Base-by-base conservation (phyloP, 1,284 basidiomycete genomes). In the Amylostereum areolatum region DNA sequence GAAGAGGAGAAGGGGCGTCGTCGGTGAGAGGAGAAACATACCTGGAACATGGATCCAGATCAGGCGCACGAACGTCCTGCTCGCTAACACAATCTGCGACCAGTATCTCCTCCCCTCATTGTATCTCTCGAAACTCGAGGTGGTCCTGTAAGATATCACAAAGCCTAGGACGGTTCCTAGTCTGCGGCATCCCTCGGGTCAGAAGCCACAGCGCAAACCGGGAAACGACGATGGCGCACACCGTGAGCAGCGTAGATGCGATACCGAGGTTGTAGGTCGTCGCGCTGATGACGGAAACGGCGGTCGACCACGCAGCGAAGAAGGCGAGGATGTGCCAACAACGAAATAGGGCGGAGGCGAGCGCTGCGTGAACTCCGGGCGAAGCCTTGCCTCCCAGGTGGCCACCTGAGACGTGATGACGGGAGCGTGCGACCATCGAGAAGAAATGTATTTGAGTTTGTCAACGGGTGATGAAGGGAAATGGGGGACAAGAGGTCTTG, bases 111-210 rank as follows among this genome's bases (percentile, higher is more conserved):
- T 69, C 3, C 85, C 85, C 57, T 89, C 85, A 57, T 80, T 81
- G 64, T 88, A 83, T 18, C 82, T 69, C 57, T 86, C 84, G 60
- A 86, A 87, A 8, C 83, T 84, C 3, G 83, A 83, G 2, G 83
- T 85, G 0, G 85, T 88, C 32, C 85, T 68, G 60, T 78, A 79
- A 1, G 78, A 78, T 46, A 83, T 74, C 35, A 82, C 73, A 55
- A 83, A 81, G 72, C 79, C 80, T 3, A 81, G 67, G 0, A 83
- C 78, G 3, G 79, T 81, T 70, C 80, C 79, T 40, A 80, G 63
- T 8, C 78, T 80, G 49, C 37, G 24, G 5, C 12, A n/a, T n/a
- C n/a, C n/a, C n/a, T n/a, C n/a, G n/a, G n/a, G n/a, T 11, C n/a
- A n/a, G n/a, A n/a, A n/a, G n/a, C n/a, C n/a, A n/a, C n/a, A n/a